These are phyloP conservation scores for Hanseniaspora clermontiae DNA, from an alignment of 805 yeast genomes.

Conservation along the genomic window DNA sequence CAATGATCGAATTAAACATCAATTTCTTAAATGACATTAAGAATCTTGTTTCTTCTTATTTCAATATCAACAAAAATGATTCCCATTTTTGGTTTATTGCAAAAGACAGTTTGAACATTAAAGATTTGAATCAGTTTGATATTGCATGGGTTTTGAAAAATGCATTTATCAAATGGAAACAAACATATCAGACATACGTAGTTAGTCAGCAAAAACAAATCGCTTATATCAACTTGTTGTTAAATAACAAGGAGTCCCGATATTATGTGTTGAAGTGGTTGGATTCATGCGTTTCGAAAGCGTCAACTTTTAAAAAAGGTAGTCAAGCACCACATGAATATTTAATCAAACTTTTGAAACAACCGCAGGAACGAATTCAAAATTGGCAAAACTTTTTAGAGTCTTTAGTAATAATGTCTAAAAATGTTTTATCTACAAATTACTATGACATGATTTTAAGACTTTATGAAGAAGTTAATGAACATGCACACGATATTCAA, in stretches of 20 bases:
- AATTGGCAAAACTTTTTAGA: slow-evolving; percentile 20
- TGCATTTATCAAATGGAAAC: slow-evolving; percentile 26
- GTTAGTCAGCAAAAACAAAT: slow-evolving; percentile 26
- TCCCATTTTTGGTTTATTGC: slow-evolving; percentile 13
- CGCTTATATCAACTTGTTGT: slow-evolving; percentile 19
- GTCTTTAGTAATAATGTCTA: neutral
- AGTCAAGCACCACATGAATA: slow-evolving; percentile 21
- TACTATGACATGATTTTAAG: neutral
- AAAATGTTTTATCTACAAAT: neutral
- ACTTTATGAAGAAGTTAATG: neutral
- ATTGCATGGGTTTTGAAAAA: slow-evolving; percentile 25
- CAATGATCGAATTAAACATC: slow-evolving; percentile 30
- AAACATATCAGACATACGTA: slow-evolving; percentile 28
- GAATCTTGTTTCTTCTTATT: neutral
- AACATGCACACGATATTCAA: neutral
- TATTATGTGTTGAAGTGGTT: slow-evolving; percentile 26
- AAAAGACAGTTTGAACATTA: slow-evolving; percentile 13
- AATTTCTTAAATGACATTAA: slow-evolving; percentile 21
- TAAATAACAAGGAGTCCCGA: slow-evolving; percentile 15
- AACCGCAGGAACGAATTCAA: slow-evolving; percentile 26
- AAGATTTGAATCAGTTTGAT: slow-evolving; percentile 16
- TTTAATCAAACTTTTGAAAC: slow-evolving; percentile 25
- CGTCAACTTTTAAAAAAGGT: slow-evolving; percentile 3
- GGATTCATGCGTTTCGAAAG: slow-evolving; percentile 21
- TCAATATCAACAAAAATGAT: slow-evolving; percentile 6